Evolutionary conservation across 2,329 filamentous ascomycete species (phyloP), one percentile per base, ranked within the genome.

Genomic region (Diaporthe eres): DNA sequence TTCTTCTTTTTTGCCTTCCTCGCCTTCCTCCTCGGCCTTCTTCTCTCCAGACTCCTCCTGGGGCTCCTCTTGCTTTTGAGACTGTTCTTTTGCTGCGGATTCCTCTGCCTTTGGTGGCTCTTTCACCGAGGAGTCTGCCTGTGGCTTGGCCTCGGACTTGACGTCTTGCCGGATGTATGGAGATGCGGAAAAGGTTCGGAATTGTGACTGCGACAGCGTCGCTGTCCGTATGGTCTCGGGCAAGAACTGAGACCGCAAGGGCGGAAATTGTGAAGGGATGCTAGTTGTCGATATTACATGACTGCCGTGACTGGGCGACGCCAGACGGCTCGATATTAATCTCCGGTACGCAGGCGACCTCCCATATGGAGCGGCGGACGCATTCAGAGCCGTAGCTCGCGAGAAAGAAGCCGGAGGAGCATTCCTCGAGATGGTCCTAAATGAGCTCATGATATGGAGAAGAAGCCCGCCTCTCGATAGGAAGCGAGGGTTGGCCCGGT

Each of bases 1-100:
- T 82, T 91, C 86, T 76, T 90, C 85, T 78, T 91, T 87, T 80
- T 91, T 87, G 75, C 89, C 86, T 70, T 89, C 86, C 60, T 90
- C 86, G 63, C 87, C 84, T 60, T 85, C 83, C 17, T 80, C 82
- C 55, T 88, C 85, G 10, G 85, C 81, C 68, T 86, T 82, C 72
- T 86, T 83, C 47, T 83, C 83, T 76, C 85, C 85, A 44, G 85
- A 85, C 72, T 90, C 84, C 37, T 87, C 85, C 78, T 88, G 84
- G 12, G 81, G 81, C 47, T 85, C 83, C 63, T 85, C 86, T 55
- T 88, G 84, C 75, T 81, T 82, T 72, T 86, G 80, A 8, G 70
- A 25, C 72, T 83, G 80, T 61, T 80, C 80, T 68, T 83, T 82
- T 55, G 82, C 81, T n/a, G 85, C 82, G 31, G 81, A 76, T 9